Percentiles rank a stretch among this genome's conserved stretches.
phyloP scores from a whole-genome alignment of 2,329 filamentous ascomycete genomes.

The Chlorencoelia australis region DNA sequence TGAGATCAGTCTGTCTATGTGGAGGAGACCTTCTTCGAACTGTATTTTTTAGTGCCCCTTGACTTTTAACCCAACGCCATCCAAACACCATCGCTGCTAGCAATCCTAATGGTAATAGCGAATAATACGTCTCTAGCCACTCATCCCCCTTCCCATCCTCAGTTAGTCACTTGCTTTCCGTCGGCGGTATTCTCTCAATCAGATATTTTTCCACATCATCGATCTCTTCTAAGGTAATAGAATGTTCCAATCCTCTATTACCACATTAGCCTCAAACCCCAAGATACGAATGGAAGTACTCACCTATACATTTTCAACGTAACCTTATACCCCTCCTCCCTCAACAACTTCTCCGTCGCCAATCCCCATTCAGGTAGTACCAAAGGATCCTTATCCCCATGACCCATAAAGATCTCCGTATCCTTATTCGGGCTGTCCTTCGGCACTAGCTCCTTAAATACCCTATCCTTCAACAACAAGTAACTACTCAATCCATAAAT shows the following conservation, averaged over 20 bases:
- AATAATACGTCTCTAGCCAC: too few relatives aligned
- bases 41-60: too few relatives aligned
- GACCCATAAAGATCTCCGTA: constrained; percentile 81
- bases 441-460: constrained; percentile 46
- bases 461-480: constrained; percentile 57
- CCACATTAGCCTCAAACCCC: not conserved
- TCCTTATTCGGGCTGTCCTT: constrained; percentile 54
- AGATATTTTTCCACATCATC: constrained; percentile 64
- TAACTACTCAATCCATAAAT: constrained; percentile 81
- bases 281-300: constrained; percentile 25
- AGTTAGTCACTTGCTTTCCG: too few relatives aligned
- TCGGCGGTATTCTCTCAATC: constrained; percentile 34
- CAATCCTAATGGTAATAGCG: too few relatives aligned
- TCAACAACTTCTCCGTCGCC: constrained; percentile 55
- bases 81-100: too few relatives aligned
- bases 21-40: too few relatives aligned
- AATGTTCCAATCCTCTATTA: constrained; percentile 59
- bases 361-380: constrained; percentile 61
- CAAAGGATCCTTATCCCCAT: constrained; percentile 69
- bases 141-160: too few relatives aligned
- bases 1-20: too few relatives aligned
- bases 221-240: constrained; percentile 67
- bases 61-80: too few relatives aligned
- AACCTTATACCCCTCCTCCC: constrained; percentile 60
- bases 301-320: constrained; percentile 68